Conservation (phyloP, 352 stramenopile genomes). For the Pilasporangium apinafurcum region DNA sequence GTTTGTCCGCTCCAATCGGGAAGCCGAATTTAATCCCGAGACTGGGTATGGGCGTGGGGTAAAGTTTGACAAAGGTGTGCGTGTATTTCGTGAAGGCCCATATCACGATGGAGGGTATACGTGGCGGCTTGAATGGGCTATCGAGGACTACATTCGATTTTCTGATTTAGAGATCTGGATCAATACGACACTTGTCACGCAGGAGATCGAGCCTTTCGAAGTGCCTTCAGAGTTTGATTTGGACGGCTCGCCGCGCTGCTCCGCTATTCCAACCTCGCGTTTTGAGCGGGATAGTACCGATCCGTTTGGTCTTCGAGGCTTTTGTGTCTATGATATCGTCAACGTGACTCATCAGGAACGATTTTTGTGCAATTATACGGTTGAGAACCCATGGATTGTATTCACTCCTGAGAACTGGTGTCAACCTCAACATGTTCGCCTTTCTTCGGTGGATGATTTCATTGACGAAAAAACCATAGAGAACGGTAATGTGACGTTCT, state of each 20-base stretch:
- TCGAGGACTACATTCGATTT: constrained; percentile 70
- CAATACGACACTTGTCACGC: constrained; percentile 45
- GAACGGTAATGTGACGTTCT: constrained; percentile 44
- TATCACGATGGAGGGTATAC: constrained; percentile 65
- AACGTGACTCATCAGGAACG: constrained; percentile 59
- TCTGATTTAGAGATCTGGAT: constrained; percentile 59
- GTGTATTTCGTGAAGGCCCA: constrained; percentile 56
- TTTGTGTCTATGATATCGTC: constrained; percentile 59
- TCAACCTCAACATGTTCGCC: constrained; percentile 35
- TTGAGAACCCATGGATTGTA: constrained; percentile 65
- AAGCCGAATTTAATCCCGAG: constrained; percentile 51
- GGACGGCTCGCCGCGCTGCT: constrained; percentile 33
- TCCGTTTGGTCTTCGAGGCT: constrained; percentile 37
- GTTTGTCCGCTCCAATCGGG: constrained; percentile 65
- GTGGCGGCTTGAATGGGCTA: constrained; percentile 66
- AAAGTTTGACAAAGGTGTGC: constrained; percentile 70
- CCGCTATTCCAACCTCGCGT: constrained; percentile 32
- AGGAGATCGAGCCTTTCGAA: constrained; percentile 49
- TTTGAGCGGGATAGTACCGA: constrained; percentile 45
- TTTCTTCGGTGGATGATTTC: constrained; percentile 48
- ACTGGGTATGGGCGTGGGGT: constrained; percentile 40
- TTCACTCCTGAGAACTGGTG: constrained; percentile 73
- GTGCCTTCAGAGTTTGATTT: constrained; percentile 50
- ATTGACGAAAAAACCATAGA: constrained; percentile 41
- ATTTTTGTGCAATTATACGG: constrained; percentile 72